phyloP scores from a whole-genome alignment of 1,284 basidiomycete species.

The Ceratobasidium sp. region DNA sequence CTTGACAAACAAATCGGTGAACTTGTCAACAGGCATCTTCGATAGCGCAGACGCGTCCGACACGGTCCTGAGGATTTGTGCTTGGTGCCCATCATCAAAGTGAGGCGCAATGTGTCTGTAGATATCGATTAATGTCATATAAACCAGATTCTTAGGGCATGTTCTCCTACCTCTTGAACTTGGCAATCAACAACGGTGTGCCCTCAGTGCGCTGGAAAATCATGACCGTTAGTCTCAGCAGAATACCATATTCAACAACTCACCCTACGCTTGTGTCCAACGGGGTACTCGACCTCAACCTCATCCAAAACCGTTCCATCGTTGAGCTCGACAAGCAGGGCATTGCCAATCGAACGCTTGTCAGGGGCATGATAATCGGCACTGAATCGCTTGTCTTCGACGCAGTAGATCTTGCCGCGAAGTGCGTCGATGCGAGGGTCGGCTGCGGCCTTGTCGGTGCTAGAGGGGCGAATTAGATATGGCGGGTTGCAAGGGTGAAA shows the following conservation, averaged over 20 bases:
- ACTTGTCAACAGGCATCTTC: constrained; percentile 78
- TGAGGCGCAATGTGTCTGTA: constrained; percentile 77
- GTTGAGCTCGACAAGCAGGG: constrained; percentile 83
- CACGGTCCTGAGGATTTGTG: constrained; percentile 75
- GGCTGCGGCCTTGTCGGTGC: constrained; percentile 78
- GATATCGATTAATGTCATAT: neutral
- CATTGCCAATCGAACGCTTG: constrained; percentile 91
- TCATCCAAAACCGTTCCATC: constrained; percentile 89
- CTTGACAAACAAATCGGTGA: constrained; percentile 87
- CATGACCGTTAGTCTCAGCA: neutral
- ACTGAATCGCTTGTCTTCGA: constrained; percentile 80
- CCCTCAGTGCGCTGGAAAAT: constrained; percentile 71
- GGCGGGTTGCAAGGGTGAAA: neutral
- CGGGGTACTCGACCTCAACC: constrained; percentile 88
- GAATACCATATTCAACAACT: constrained; percentile 16
- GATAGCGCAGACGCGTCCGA: constrained; percentile 70
- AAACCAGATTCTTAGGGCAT: neutral
- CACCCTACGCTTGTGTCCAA: constrained; percentile 80
- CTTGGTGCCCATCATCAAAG: constrained; percentile 72
- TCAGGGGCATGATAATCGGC: constrained; percentile 86
- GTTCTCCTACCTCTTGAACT: constrained; percentile 73
- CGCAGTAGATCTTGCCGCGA: constrained; percentile 84
- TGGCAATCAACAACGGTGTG: constrained; percentile 85
- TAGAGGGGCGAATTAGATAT: constrained; percentile 44
- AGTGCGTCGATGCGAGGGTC: constrained; percentile 87